phyloP scores from a whole-genome alignment of 169 alveolate genomes.

The Haemoproteus tartakovskyi region DNA sequence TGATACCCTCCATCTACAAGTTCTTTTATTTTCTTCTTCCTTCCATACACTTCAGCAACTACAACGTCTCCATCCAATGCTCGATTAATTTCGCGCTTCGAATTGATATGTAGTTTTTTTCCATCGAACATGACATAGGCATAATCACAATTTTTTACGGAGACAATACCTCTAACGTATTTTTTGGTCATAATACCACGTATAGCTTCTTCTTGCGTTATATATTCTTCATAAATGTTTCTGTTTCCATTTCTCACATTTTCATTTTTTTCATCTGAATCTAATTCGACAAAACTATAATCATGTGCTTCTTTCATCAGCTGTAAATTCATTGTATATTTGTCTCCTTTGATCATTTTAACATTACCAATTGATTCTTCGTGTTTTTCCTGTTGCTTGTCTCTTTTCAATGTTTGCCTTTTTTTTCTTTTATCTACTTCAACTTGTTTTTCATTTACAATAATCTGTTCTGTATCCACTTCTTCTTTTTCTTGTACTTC shows the following conservation, averaged over 20 bases:
- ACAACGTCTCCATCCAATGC: constrained; percentile 90
- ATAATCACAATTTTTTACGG: constrained; percentile 15
- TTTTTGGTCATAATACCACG: constrained; percentile 46
- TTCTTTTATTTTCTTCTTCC: not conserved
- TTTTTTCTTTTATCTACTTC: not conserved
- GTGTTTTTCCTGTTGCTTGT: not conserved
- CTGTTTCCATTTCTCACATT: not conserved
- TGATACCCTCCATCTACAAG: too few species aligned
- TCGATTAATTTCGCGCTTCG: constrained; percentile 80
- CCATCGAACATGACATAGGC: constrained; percentile 16
- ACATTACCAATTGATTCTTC: too few species aligned
- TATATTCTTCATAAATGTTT: constrained; percentile 40
- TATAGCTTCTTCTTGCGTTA: constrained; percentile 61
- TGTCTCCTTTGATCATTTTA: too few species aligned
- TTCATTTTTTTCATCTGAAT: constrained; percentile 1
- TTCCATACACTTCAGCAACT: constrained; percentile 77
- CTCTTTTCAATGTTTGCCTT: not conserved
- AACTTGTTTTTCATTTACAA: too few species aligned
- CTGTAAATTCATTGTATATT: too few species aligned
- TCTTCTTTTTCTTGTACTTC: not conserved
- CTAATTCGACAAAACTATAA: constrained; percentile 26
- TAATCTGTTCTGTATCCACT: too few species aligned
- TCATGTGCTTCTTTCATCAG: too few species aligned
- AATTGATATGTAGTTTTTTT: constrained; percentile 9
- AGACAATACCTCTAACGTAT: constrained; percentile 39